These are phyloP conservation scores for Claviceps pusilla DNA, from an alignment of 2,329 filamentous ascomycete genomes.

Conservation along the genomic window DNA sequence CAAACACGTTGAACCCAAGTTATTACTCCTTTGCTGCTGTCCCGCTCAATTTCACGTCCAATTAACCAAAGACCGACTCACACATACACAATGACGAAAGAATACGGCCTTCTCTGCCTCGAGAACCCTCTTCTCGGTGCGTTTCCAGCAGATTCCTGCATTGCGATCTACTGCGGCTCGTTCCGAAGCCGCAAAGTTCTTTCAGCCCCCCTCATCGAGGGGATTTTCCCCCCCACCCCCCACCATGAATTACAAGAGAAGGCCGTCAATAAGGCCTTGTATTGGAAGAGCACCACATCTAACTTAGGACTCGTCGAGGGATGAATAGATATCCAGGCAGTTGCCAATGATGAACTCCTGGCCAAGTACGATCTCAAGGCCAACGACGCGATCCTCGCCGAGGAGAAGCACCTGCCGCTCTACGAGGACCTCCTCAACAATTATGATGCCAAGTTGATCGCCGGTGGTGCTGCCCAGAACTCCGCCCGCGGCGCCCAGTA, in stretches of 20 bases:
- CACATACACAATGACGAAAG: slow-evolving; percentile 49
- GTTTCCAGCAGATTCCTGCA: slow-evolving; percentile 13
- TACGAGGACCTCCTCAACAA: slow-evolving; percentile 91
- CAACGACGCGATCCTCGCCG: slow-evolving; percentile 94
- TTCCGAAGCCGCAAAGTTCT: neutral
- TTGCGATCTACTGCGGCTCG: neutral
- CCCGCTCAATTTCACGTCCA: no score
- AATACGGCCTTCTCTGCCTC: slow-evolving; percentile 79
- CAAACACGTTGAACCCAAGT: neutral
- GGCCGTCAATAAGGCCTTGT: neutral
- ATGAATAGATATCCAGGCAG: slow-evolving; percentile 68
- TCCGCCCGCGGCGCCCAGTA: slow-evolving; percentile 93
- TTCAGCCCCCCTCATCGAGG: neutral
- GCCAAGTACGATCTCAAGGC: slow-evolving; percentile 86
- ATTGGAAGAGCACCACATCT: neutral
- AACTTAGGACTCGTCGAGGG: neutral
- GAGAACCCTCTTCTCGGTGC: slow-evolving; percentile 94
- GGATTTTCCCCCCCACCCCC: neutral
- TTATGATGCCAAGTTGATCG: slow-evolving; percentile 85
- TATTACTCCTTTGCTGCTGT: neutral
- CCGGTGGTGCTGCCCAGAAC: slow-evolving; percentile 94
- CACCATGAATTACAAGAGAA: neutral
- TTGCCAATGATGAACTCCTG: slow-evolving; percentile 68
- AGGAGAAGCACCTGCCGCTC: slow-evolving; percentile 74
- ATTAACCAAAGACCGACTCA: neutral